A percentile compares a stretch with the other conserved stretches of the same genome.
Conservation (phyloP, 352 stramenopile species). For the Pythium biforme region DNA sequence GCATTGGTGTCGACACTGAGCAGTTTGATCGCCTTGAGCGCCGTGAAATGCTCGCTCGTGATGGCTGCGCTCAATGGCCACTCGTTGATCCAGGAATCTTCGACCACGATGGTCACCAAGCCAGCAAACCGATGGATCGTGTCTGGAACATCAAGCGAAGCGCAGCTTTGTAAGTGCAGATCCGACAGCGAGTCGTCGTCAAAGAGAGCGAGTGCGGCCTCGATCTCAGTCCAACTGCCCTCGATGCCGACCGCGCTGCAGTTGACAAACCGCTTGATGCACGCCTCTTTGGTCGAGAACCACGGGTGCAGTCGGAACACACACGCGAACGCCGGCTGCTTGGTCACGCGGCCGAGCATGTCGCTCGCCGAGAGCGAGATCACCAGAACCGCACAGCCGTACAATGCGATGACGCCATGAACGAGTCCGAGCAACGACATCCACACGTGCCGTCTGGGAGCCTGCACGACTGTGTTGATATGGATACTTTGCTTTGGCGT, state of each 20-base stretch:
- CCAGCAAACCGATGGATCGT: not conserved
- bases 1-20: not conserved
- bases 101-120: conserved; percentile 3
- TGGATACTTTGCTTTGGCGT: not conserved
- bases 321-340: conserved; percentile 2
- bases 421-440: not conserved
- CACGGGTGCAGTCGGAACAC: conserved; percentile 12
- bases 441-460: not conserved
- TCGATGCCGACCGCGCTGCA: conserved; percentile 4
- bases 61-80: not conserved
- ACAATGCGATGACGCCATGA: not conserved
- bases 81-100: conserved; percentile 3
- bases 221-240: not conserved
- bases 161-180: conserved; percentile 4
- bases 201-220: not conserved
- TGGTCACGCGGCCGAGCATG: not conserved
- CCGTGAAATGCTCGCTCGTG: not conserved
- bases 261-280: conserved; percentile 12
- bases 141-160: not conserved
- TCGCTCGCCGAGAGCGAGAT: conserved; percentile 8
- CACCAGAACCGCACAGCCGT: not conserved
- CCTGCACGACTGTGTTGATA: too few species aligned
- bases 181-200: conserved; percentile 9
- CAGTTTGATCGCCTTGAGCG: conserved; percentile 16
- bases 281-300: conserved; percentile 22